Conservation (phyloP, 1,284 basidiomycete species). For the Porodaedalea pini region DNA sequence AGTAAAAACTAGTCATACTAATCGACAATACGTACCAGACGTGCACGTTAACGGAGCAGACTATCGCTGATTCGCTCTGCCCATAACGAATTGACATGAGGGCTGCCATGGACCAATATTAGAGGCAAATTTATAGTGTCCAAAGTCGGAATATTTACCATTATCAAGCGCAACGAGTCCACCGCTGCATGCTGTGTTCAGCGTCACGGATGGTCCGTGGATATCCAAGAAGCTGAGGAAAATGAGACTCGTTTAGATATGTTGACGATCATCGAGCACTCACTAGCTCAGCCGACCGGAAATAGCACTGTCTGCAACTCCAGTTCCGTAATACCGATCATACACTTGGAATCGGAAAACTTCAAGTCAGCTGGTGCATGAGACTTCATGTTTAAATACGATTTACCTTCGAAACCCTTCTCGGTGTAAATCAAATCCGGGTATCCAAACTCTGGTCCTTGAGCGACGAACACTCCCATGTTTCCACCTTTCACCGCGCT, state of each 20-base stretch:
- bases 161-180: conserved; percentile 35
- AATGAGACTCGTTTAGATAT: neutral
- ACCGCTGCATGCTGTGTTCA: conserved; percentile 37
- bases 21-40: conserved; percentile 26
- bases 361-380: no score
- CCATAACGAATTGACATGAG: conserved; percentile 32
- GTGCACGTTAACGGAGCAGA: conserved; percentile 34
- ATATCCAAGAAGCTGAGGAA: conserved; percentile 32
- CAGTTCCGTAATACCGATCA: conserved; percentile 34
- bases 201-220: conserved; percentile 36
- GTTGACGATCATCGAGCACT: conserved; percentile 11
- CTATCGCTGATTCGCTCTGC: conserved; percentile 35
- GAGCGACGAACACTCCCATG: conserved; percentile 35
- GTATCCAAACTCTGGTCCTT: conserved; percentile 32
- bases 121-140: neutral
- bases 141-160: conserved; percentile 27
- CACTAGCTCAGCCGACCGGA: conserved; percentile 39
- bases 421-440: conserved; percentile 31
- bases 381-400: no score
- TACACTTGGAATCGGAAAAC: conserved; percentile 29
- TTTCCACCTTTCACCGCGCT: conserved; percentile 33
- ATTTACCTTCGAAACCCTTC: conserved; percentile 32
- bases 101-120: conserved; percentile 23
- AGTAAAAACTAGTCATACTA: conserved; percentile 1
- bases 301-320: conserved; percentile 33